These are phyloP conservation scores for Lepidium africanum DNA, from an alignment of 345 rosid species.

Conservation along the genomic window DNA sequence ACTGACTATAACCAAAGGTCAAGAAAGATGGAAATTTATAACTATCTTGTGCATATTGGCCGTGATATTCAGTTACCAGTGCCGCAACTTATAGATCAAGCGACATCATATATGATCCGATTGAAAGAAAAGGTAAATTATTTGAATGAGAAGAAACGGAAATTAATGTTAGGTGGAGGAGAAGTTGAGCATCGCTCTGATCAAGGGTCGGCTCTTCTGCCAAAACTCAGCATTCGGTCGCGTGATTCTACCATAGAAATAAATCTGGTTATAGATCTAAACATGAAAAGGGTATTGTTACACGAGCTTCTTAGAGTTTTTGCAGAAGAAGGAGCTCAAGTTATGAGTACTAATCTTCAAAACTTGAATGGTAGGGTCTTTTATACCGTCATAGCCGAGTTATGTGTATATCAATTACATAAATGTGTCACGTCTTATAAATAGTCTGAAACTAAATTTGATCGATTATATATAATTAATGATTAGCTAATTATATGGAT, in stretches of 20 bases:
- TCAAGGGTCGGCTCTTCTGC: neutral
- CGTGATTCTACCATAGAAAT: constrained; percentile 16
- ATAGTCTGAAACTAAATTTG: neutral
- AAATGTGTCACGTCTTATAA: too few species aligned
- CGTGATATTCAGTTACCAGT: neutral
- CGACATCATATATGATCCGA: constrained; percentile 9
- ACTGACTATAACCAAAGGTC: too few species aligned
- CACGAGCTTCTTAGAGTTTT: constrained; percentile 18
- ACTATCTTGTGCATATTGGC: neutral
- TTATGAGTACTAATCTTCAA: constrained; percentile 13
- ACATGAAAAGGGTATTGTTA: constrained; percentile 7
- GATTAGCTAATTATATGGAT: neutral
- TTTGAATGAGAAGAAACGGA: constrained; percentile 10
- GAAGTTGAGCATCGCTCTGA: neutral
- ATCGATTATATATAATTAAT: neutral
- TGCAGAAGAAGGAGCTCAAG: constrained; percentile 26
- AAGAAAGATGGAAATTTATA: too few species aligned
- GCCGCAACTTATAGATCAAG: constrained; percentile 17
- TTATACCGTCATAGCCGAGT: constrained; percentile 13
- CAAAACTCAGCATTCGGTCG: constrained; percentile 1
- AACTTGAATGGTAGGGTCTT: constrained; percentile 4
- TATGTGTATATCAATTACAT: neutral
- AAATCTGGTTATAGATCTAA: constrained; percentile 1
- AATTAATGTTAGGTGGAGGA: constrained; percentile 1
- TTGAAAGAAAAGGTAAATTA: constrained; percentile 5